Evolutionary conservation across 108 stramenopile species (phyloP).

Genomic region (Cyclotella choctawhatcheeana): DNA sequence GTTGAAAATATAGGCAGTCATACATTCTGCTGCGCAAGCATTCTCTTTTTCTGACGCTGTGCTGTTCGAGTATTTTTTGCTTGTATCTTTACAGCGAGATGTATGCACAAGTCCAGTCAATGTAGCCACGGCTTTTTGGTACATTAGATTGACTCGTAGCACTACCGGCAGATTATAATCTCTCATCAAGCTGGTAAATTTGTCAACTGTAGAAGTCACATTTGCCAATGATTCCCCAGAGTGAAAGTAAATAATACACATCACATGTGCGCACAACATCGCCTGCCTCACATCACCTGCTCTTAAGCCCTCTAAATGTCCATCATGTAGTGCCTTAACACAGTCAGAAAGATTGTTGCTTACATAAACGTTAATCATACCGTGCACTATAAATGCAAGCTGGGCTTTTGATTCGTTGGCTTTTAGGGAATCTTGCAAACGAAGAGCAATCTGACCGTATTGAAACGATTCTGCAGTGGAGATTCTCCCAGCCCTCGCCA

Average conservation of each 20-base stretch:
- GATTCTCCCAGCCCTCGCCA: not conserved
- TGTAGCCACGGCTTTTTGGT: not conserved
- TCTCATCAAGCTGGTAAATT: not conserved
- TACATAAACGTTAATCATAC: not conserved
- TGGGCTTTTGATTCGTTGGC: not conserved
- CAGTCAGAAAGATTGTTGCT: not conserved
- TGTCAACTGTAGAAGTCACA: not conserved
- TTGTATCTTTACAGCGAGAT: too few relatives aligned
- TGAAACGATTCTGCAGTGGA: not conserved
- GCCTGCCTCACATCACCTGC: constrained; percentile 8
- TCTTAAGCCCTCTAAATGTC: not conserved
- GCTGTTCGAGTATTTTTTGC: not conserved
- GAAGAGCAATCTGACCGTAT: not conserved
- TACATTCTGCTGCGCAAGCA: not conserved
- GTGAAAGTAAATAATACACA: not conserved
- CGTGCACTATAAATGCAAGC: not conserved
- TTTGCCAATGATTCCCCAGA: not conserved
- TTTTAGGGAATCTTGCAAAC: not conserved
- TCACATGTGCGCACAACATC: not conserved
- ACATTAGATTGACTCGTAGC: not conserved
- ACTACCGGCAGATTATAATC: not conserved
- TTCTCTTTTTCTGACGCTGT: not conserved
- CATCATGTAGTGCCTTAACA: not conserved
- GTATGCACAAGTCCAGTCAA: not conserved
- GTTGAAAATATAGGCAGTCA: not conserved